These are phyloP conservation scores for Fusarium bulbicola DNA, from an alignment of 2,329 filamentous ascomycete species.

Conservation along the genomic window DNA sequence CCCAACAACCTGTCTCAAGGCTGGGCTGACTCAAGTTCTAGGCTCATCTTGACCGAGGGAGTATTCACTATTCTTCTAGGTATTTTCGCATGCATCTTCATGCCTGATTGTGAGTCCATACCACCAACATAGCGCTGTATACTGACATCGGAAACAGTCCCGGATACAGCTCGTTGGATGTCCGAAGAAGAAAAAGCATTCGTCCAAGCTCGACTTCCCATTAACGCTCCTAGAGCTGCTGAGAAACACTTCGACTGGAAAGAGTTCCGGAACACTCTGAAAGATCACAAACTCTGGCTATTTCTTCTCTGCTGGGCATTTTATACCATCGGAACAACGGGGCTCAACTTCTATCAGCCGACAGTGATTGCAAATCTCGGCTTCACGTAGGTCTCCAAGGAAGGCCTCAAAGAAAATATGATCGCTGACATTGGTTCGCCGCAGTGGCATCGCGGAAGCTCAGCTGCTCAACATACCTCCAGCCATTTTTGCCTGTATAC, in stretches of 20 bases:
- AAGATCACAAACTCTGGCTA: neutral
- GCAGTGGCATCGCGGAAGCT: neutral
- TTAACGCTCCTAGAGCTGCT: neutral
- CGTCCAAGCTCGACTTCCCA: neutral
- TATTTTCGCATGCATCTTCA: neutral
- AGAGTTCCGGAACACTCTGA: neutral
- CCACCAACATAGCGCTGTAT: rapidly evolving
- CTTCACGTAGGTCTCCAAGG: neutral
- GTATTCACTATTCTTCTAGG: neutral
- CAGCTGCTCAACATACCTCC: neutral
- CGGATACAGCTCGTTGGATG: neutral
- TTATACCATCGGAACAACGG: neutral
- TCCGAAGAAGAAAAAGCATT: neutral
- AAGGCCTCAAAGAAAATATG: rapidly evolving
- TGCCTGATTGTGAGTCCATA: neutral
- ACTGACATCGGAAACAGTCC: neutral
- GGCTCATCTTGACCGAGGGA: neutral
- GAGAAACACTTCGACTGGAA: neutral
- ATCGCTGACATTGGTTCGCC: neutral
- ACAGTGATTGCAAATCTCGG: neutral
- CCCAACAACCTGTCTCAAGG: rapidly evolving
- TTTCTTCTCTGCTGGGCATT: neutral
- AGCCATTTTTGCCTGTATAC: neutral
- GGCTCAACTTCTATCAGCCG: neutral
- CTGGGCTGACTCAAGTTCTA: neutral